Evolutionary conservation across 345 rosid species (phyloP), one percentile per base, ranked within the genome.

Genomic region (Kandelia obovata): DNA sequence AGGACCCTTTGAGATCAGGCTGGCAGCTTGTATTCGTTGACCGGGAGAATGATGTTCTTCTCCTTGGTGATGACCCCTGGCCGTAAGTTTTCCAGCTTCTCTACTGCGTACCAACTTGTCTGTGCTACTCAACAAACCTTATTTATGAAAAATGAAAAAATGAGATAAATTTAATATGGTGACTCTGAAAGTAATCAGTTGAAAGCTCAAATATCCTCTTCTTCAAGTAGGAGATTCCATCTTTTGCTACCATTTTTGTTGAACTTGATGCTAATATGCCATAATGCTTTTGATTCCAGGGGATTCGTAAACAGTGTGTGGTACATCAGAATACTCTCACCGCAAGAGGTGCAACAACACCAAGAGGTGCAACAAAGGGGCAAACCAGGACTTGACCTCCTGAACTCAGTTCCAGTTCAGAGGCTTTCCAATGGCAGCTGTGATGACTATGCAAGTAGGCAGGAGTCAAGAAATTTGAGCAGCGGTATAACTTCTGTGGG

Each of bases 1-100:
- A 95, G 92, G 97, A 95, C 92, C 92, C 96, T 67, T 73, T 89
- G 91, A 95, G 99, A 95, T 95, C 99, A 91, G 99, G 99, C 99
- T 95, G 99, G 99, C 99, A 95, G 99, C 99, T 95, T 95, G 99
- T 95, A 95, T 95, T 95, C 58, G 91, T 95, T 71, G 99, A 95
- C 89, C 80, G 92, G 89, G 99, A 95, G 96, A 95, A 92, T 79
- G 99, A 95, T 20, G 91, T 86, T 78, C 99, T 95, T 81, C 99
- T 95, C 85, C 96, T 95, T 46, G 99, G 99, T 31, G 99, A 95
- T 75, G 99, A 88, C 83, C 99, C 99, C 49, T 95, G 99, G 99
- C 99, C 87, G 99, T 95, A 47, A 90, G 99, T 87, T 76, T 77
- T 58, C 52, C 37, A 34, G 30, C 71, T 27, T 53, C 58, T 34